Conservation (phyloP, 108 stramenopile genomes). For the Thalassiosira profunda region DNA sequence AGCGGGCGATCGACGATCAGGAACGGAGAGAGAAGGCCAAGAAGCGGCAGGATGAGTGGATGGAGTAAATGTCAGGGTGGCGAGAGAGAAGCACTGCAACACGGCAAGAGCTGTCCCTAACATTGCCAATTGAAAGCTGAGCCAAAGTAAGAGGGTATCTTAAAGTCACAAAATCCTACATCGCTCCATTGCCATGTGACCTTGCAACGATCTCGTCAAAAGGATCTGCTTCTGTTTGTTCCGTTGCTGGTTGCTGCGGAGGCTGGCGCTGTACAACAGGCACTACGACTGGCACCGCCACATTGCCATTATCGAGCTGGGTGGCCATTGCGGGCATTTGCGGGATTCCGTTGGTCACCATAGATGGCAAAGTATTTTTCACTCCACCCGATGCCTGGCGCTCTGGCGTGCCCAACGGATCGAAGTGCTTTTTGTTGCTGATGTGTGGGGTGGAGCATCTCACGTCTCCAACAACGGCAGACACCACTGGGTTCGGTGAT, state of each 20-base stretch:
- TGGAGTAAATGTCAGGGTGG: conserved; percentile 26
- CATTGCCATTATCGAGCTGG: not conserved
- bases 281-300: conserved; percentile 3
- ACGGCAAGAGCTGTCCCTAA: too few species aligned
- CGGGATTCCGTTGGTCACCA: not conserved
- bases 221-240: conserved; percentile 19
- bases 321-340: conserved; percentile 9
- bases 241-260: conserved; percentile 6
- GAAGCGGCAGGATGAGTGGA: conserved; percentile 40
- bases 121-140: too few species aligned
- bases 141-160: not conserved
- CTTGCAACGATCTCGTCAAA: conserved; percentile 31
- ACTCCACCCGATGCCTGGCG: not conserved
- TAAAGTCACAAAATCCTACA: not conserved
- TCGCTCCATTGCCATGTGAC: not conserved
- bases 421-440: conserved; percentile 18
- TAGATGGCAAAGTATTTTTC: not conserved
- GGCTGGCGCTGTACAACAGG: not conserved
- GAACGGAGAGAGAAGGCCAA: conserved; percentile 37
- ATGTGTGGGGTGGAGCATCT: too few species aligned
- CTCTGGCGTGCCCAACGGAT: conserved; percentile 36
- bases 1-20: conserved; percentile 41
- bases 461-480: not conserved
- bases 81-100: not conserved
- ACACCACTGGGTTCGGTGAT: not conserved